Base-by-base conservation (phyloP, 257 asterid species). In the Nicotiana undulata region DNA sequence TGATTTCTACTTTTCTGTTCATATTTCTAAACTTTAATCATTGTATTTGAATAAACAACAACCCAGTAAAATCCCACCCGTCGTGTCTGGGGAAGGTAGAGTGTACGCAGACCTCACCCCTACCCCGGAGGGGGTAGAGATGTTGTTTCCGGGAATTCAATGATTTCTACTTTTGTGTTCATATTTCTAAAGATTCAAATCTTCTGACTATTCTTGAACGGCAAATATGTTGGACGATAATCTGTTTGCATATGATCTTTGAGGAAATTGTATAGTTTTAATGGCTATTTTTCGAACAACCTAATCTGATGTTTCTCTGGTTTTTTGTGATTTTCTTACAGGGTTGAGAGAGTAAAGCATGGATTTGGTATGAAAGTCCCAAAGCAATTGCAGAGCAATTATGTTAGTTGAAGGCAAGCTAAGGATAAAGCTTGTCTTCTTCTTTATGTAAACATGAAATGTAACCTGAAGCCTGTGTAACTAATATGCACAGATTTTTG, bases 361-460 rank as follows among this genome's bases (percentile, higher is more conserved):
- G 98, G 98, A 53, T 95, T 95, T 63, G 98, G 98, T n/a, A 95
- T 95, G 98, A 95, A 87, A 84, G 89, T 89, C 77, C 98, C 97
- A 2, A 89, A 84, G 85, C 81, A 79, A 44, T 91, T 64, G 82
- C 89, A 75, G 88, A 87, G 51, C 79, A 83, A 10, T 74, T 75
- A 85, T 83, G 79, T 75, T 89, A 81, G 68, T 60, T 74, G 83
- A 65, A 49, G 88, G 31, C 83, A 77, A 26, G 28, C 28, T 26
- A 26, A 32, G 34, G 51, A 63, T 15, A 29, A 63, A 26, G 3
- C 4, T 28, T 12, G 6, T 70, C 34, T 44, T 44, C 58, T 44
- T 70, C 13, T 29, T 29, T 40, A 70, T 20, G 58, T 44, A 40
- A 40, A 40, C 77, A 18, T 20, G 58, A 37, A 37, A 26, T 37